phyloP scores from a whole-genome alignment of 2,329 filamentous ascomycete species.

The Thelonectria rubi region DNA sequence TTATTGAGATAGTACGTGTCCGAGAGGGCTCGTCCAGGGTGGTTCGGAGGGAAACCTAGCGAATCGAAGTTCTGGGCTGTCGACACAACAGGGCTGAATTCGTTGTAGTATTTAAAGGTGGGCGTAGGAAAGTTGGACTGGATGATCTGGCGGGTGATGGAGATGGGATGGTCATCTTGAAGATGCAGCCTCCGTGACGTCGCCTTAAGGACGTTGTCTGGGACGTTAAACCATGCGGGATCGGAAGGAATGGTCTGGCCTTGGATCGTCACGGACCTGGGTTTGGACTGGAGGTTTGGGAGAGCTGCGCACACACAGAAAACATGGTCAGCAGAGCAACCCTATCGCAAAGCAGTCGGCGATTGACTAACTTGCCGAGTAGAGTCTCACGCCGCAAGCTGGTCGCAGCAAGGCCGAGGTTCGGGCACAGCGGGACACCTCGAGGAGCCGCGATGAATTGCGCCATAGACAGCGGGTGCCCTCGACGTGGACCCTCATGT shows the following conservation, averaged over 20 bases:
- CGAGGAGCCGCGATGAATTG: constrained; percentile 33
- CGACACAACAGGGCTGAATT: constrained; percentile 83
- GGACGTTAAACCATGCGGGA: constrained; percentile 82
- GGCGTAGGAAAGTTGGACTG: constrained; percentile 84
- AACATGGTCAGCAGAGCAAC: constrained; percentile 33
- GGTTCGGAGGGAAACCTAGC: constrained; percentile 87
- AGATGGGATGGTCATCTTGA: constrained; percentile 88
- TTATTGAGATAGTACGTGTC: constrained; percentile 97
- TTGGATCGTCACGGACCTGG: constrained; percentile 62
- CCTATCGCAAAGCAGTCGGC: constrained; percentile 17
- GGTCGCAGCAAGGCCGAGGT: constrained; percentile 37
- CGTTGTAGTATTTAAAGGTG: constrained; percentile 79
- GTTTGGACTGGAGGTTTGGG: constrained; percentile 38
- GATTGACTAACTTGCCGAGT: constrained; percentile 41
- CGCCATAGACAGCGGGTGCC: constrained; percentile 43
- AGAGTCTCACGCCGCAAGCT: constrained; percentile 36
- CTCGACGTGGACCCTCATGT: constrained; percentile 40
- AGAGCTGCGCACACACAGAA: constrained; percentile 28
- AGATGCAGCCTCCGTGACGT: constrained; percentile 85
- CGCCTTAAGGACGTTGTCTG: constrained; percentile 76
- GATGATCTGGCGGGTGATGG: constrained; percentile 90
- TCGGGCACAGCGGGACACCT: constrained; percentile 34
- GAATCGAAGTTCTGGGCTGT: constrained; percentile 94
- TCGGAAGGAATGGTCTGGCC: constrained; percentile 68
- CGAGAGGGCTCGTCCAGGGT: constrained; percentile 84